Evolutionary conservation across 352 stramenopile species (phyloP).

Genomic region (Globisporangium spinosum): DNA sequence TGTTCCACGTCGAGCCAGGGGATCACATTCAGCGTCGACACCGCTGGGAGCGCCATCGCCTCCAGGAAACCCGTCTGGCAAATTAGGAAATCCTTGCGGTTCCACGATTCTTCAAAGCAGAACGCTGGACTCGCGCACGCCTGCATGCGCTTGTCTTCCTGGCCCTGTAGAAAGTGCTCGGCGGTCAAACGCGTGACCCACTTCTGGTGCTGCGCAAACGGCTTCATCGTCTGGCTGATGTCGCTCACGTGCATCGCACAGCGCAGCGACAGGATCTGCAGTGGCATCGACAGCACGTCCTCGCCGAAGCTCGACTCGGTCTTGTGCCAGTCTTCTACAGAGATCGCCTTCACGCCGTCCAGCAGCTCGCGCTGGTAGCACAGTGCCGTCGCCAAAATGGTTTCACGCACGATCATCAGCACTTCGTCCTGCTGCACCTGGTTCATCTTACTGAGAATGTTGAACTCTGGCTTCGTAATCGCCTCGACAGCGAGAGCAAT

Average conservation of each 20-base stretch:
- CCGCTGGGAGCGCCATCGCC: constrained; percentile 50
- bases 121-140: constrained; percentile 39
- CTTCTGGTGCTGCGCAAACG: constrained; percentile 65
- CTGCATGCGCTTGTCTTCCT: constrained; percentile 48
- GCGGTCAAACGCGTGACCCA: constrained; percentile 73
- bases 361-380: constrained; percentile 80
- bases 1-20: constrained; percentile 52
- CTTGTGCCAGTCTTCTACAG: constrained; percentile 38
- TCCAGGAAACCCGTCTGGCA: constrained; percentile 62
- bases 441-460: constrained; percentile 56
- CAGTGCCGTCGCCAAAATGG: constrained; percentile 70
- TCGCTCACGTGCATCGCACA: constrained; percentile 81
- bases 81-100: constrained; percentile 40
- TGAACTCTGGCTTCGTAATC: constrained; percentile 41
- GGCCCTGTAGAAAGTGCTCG: constrained; percentile 68
- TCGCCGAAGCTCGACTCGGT: constrained; percentile 20
- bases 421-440: constrained; percentile 46
- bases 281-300: constrained; percentile 34
- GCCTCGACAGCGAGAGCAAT: constrained; percentile 50
- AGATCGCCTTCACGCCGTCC: constrained; percentile 39
- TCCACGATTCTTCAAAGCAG: constrained; percentile 55
- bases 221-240: constrained; percentile 84
- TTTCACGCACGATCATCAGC: constrained; percentile 52
- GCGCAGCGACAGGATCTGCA: constrained; percentile 52
- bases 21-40: constrained; percentile 55